A percentile compares a stretch with the other conserved stretches of the same genome.
These are phyloP conservation scores for Tetrahymena malaccensis DNA, from an alignment of 73 alveolate genomes.

Conservation along the genomic window DNA sequence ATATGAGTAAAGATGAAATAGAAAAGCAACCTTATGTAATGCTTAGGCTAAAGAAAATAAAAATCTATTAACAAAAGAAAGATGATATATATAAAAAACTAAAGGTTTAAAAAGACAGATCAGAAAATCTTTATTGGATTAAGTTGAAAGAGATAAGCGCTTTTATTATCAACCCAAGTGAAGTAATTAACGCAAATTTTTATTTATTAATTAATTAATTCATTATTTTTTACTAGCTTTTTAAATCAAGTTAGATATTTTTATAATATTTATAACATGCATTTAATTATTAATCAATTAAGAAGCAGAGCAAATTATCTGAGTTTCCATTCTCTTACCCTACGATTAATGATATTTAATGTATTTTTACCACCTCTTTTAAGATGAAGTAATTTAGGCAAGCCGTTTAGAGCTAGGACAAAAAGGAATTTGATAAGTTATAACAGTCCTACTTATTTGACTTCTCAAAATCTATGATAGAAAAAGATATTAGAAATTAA, in stretches of 20 bases:
- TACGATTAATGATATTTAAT: not conserved
- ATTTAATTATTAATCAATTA: not conserved
- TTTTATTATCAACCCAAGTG: not conserved
- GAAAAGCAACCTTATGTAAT: not conserved
- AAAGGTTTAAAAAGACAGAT: not conserved
- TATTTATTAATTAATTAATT: not conserved
- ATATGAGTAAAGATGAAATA: not conserved
- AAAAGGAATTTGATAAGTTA: not conserved
- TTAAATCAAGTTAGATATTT: too few relatives aligned
- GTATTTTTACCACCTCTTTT: not conserved
- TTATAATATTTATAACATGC: too few relatives aligned
- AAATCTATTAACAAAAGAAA: not conserved
- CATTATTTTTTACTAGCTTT: not conserved
- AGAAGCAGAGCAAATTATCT: not conserved
- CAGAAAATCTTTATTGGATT: not conserved
- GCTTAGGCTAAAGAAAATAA: not conserved
- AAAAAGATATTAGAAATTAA: not conserved
- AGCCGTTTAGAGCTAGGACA: not conserved
- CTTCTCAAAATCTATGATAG: not conserved
- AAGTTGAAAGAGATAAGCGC: not conserved
- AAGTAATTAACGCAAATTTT: not conserved
- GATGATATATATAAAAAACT: not conserved
- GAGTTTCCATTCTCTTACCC: not conserved
- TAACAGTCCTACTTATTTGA: not conserved
- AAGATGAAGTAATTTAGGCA: not conserved